Evolutionary conservation across 129 eudicot species (phyloP), one percentile per base, ranked within the genome.

Genomic region (Chrysanthemum lavandulifolium): DNA sequence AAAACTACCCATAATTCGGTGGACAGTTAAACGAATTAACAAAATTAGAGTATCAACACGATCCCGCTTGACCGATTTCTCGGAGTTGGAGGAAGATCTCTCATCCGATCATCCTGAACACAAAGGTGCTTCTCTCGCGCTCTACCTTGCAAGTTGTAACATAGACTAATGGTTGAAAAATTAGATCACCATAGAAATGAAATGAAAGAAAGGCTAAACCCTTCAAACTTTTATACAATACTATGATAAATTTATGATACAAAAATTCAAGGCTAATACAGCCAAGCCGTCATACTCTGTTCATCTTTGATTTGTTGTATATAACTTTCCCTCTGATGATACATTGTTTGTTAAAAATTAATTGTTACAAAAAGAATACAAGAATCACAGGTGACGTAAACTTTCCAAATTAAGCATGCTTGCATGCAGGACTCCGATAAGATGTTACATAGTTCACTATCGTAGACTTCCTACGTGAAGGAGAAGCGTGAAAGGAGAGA

Each of bases 401-500:
- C 31, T 59, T 29, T 29, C 23, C 47, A 16, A 23, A 31, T 64
- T 16, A 54, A 10, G 61, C 2, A 40, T 40, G 45, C 45, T 36
- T 40, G 10, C 45, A 40, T 40, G 45, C 10, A 40, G 45, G 45
- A 40, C 47, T 40, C 47, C 2, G 47, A 40, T 40, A 40, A 40
- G 47, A 40, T 40, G 47, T 7, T 40, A 40, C 10, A 40, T 15
- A 56, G 55, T 63, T 70, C 57, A 43, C 1, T 43, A 63, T 40
- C 40, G 0, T 7, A 3, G 27, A 23, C 78, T 65, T 76, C 56
- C 40, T 81, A 95, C 1, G 87, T 60, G 80, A 95, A 91, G 25
- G 99, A 81, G 82, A 95, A 95, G 55, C 97, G 84, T n/a, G 99
- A 88, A 65, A 95, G 84, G 31, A 95, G 95, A 27, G 97, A 94